phyloP scores from a whole-genome alignment of 169 alveolate species.

The Cyclospora cayetanensis region DNA sequence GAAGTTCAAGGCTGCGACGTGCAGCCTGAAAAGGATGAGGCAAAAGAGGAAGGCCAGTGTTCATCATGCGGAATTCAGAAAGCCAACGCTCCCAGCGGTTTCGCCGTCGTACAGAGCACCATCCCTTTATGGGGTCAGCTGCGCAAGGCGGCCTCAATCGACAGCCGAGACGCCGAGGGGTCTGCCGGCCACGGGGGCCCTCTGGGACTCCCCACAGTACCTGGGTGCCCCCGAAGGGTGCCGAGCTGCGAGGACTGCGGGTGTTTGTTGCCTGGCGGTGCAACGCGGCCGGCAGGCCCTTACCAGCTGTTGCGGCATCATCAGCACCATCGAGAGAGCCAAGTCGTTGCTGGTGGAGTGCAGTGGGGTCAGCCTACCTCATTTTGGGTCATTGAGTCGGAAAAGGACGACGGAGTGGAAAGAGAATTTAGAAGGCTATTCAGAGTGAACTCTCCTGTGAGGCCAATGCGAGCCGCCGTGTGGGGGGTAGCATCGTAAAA shows the following conservation, averaged over 20 bases:
- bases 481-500: too few species aligned
- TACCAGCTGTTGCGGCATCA: conserved; percentile 30
- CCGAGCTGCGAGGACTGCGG: conserved; percentile 12
- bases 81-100: conserved; percentile 33
- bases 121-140: conserved; percentile 39
- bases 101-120: not conserved
- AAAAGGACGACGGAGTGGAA: conserved; percentile 53
- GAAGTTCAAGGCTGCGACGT: not conserved
- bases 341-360: conserved; percentile 35
- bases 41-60: conserved; percentile 2
- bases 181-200: not conserved
- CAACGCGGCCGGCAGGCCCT: not conserved
- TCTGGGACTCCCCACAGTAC: not conserved
- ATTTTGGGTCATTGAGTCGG: conserved; percentile 59
- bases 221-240: not conserved
- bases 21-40: conserved; percentile 11
- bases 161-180: conserved; percentile 25
- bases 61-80: conserved; percentile 30
- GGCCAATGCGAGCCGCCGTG: too few species aligned
- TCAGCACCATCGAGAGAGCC: conserved; percentile 30
- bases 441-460: conserved; percentile 53
- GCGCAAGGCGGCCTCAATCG: conserved; percentile 33
- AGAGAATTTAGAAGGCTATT: conserved; percentile 49
- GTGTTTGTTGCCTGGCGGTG: conserved; percentile 15
- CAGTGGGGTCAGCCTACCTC: conserved; percentile 64